These are phyloP conservation scores for Cyclocybe aegerita DNA, from an alignment of 768 basidiomycete genomes.

Conservation along the genomic window DNA sequence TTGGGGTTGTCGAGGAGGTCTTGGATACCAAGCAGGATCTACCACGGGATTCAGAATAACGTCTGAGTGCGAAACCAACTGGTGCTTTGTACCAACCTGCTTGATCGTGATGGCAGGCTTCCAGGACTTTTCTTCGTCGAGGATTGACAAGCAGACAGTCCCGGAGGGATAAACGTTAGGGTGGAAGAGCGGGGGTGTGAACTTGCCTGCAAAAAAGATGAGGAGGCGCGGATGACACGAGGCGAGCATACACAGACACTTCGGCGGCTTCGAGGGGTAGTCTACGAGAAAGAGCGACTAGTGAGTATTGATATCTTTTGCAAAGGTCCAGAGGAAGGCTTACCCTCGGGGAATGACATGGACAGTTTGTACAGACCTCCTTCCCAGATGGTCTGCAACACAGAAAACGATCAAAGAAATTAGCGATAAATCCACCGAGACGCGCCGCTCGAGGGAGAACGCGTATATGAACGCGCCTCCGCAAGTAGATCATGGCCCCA, in stretches of 20 bases:
- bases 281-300: slow-evolving; percentile 42
- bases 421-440: slow-evolving; percentile 3
- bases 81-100: slow-evolving; percentile 57
- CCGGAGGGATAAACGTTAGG: slow-evolving; percentile 99
- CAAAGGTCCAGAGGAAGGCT: background rate
- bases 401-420: slow-evolving; percentile 6
- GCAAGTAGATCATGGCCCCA: slow-evolving; percentile 6
- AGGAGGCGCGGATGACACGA: background rate
- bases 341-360: slow-evolving; percentile 98
- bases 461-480: slow-evolving; percentile 12
- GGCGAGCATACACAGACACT: slow-evolving; percentile 55
- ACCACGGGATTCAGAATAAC: slow-evolving; percentile 3
- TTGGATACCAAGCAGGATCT: slow-evolving; percentile 97
- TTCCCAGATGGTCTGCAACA: slow-evolving; percentile 88
- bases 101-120: slow-evolving; percentile 99
- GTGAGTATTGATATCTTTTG: background rate
- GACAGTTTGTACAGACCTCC: slow-evolving; percentile 91
- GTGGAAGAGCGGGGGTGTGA: slow-evolving; percentile 92
- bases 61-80: background rate
- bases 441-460: slow-evolving; percentile 11
- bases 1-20: slow-evolving; percentile 96
- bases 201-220: slow-evolving; percentile 74
- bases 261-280: slow-evolving; percentile 94
- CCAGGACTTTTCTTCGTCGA: slow-evolving; percentile 99
- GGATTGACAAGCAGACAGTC: slow-evolving; percentile 95